Evolutionary conservation across 1,284 basidiomycete species (phyloP), one percentile per base, ranked within the genome.

Genomic region (Porodaedalea pini): DNA sequence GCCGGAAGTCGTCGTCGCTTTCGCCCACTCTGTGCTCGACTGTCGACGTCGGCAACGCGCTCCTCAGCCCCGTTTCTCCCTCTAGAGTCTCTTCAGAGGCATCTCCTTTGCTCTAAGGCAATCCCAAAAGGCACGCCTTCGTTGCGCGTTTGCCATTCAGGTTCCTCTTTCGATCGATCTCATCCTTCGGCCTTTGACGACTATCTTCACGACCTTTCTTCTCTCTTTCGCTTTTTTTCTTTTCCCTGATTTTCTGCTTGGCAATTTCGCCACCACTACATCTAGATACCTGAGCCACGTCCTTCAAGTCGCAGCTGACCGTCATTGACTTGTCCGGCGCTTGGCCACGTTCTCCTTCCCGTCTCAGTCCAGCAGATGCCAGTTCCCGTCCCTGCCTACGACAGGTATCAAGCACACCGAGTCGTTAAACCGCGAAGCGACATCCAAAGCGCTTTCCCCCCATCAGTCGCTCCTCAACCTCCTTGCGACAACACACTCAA

Each of bases 71-170:
- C 31, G 21, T 23, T 27, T 31, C 37, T 41, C 52, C 32, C 25
- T 45, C 54, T 57, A 52, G 56, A 57, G 45, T 50, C 29, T 41
- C 49, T 36, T 23, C 29, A 36, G 57, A 51, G 51, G 36, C 55
- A 32, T 52, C 36, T 40, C 54, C 47, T 44, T 36, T 31, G 25
- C 56, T 59, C 54, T 44, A 34, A 57, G 45, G 53, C 32, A 36
- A n/a, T 56, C 37, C 43, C 64, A 90, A 90, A 90, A 89, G 87
- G 88, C 88, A 90, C 88, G 88, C 88, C 88, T 90, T 90, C 78
- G 85, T 78, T 90, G 88, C 78, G 88, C 88, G 88, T 90, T 77
- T 77, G 87, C 87, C 88, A 86, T 70, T 67, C 64, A 21, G 64
- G 68, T 66, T 61, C n/a, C 70, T 70, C 66, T 66, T 67, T 73